Evolutionary conservation across 257 asterid species (phyloP).

Genomic region (Solanum pinnatisectum): DNA sequence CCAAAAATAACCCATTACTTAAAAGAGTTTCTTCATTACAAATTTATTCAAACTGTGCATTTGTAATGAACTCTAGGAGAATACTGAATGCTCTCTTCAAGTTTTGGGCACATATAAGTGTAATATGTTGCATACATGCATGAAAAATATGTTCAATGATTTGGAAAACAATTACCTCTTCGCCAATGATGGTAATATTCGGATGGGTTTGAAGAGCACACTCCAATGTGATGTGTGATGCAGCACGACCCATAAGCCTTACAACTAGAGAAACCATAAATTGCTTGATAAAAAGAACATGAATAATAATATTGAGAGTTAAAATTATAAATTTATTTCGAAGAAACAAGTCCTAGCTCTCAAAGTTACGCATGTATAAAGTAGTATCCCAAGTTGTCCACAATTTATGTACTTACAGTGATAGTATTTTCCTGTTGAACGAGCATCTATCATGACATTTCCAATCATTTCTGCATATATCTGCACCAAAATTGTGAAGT

Average conservation of each 20-base stretch:
- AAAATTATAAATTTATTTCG: background rate
- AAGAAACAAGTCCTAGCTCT: background rate
- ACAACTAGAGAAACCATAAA: conserved; percentile 45
- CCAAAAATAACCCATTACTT: background rate
- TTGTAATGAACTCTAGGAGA: background rate
- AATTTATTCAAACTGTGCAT: background rate
- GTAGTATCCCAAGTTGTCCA: background rate
- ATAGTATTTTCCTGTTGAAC: conserved; percentile 97
- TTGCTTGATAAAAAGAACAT: background rate
- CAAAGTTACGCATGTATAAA: background rate
- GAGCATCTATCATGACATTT: conserved; percentile 90
- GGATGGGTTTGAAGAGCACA: conserved; percentile 98
- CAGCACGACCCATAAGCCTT: conserved; percentile 99
- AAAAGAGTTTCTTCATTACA: background rate
- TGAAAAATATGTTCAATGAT: background rate
- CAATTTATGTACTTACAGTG: conserved; percentile 55
- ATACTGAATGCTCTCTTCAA: background rate
- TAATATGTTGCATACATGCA: background rate
- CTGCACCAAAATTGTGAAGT: conserved; percentile 28
- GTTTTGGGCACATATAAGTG: background rate
- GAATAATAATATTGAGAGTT: background rate
- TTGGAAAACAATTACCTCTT: conserved; percentile 53
- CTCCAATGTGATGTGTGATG: conserved; percentile 96
- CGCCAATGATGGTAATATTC: conserved; percentile 86
- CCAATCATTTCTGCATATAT: conserved; percentile 97